Percentiles rank a stretch among this genome's conserved stretches.
These are phyloP conservation scores for Quercus bicolor DNA, from an alignment of 306 rosid species.

Conservation along the genomic window DNA sequence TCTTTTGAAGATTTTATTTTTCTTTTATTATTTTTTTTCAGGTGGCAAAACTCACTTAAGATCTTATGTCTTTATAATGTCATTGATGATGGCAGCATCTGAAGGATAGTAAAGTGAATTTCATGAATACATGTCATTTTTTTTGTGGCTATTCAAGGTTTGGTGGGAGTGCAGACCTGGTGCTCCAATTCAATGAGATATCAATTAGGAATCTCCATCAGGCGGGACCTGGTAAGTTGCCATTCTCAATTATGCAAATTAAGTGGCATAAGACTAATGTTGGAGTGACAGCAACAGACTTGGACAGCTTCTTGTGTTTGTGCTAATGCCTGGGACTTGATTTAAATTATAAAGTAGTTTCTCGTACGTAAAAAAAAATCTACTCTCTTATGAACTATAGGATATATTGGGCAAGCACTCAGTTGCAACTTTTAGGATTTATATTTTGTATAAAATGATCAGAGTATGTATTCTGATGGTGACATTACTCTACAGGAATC, in stretches of 20 bases:
- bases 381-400: too few relatives aligned
- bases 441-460: not conserved
- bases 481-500: not conserved
- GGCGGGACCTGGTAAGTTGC: constrained; percentile 21
- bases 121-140: constrained; percentile 5
- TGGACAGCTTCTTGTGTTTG: constrained; percentile 24
- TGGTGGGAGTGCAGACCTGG: constrained; percentile 25
- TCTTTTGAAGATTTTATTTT: not conserved
- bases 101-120: not conserved
- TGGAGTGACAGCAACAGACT: constrained; percentile 33
- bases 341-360: constrained; percentile 24
- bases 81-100: not conserved
- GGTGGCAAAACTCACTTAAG: not conserved
- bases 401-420: not conserved
- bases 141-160: constrained; percentile 15
- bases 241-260: constrained; percentile 18
- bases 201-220: constrained; percentile 17
- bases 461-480: not conserved
- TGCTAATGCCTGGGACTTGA: not conserved
- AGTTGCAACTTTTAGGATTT: not conserved
- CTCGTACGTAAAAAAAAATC: too few relatives aligned
- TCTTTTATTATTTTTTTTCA: not conserved
- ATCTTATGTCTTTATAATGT: not conserved
- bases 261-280: not conserved
- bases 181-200: constrained; percentile 35